Evolutionary conservation across 2,329 filamentous ascomycete genomes (phyloP).

Genomic region (Pseudofabraea citricarpa): DNA sequence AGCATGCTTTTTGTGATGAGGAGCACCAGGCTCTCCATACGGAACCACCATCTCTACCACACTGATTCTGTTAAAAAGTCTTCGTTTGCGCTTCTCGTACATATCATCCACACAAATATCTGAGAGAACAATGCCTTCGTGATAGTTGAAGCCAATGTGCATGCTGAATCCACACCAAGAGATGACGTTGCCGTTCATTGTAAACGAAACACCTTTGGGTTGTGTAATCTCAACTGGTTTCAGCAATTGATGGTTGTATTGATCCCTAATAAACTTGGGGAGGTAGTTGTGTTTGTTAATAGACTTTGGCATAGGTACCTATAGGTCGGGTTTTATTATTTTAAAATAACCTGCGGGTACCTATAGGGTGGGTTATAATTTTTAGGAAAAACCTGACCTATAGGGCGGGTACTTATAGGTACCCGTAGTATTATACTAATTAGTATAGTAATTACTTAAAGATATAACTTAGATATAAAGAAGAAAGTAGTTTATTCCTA

Average conservation of each 20-base stretch:
- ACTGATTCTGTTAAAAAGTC: slow-evolving; percentile 84
- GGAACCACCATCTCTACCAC: slow-evolving; percentile 93
- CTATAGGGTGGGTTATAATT: too few relatives aligned
- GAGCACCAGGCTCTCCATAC: slow-evolving; percentile 76
- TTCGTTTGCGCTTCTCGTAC: slow-evolving; percentile 67
- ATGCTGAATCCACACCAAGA: slow-evolving; percentile 93
- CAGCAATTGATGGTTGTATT: slow-evolving; percentile 69
- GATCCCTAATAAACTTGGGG: slow-evolving; percentile 63
- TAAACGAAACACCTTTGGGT: slow-evolving; percentile 85
- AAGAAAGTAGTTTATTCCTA: too few relatives aligned
- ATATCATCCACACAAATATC: slow-evolving; percentile 76
- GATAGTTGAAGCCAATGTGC: slow-evolving; percentile 92
- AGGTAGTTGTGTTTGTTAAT: slow-evolving; percentile 72
- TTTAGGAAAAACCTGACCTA: too few relatives aligned
- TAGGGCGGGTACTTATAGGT: too few relatives aligned
- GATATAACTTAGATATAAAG: too few relatives aligned
- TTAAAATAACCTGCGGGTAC: too few relatives aligned
- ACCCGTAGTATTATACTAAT: too few relatives aligned
- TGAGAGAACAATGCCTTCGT: slow-evolving; percentile 84
- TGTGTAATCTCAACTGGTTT: slow-evolving; percentile 87
- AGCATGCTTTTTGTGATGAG: slow-evolving; percentile 76
- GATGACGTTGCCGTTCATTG: slow-evolving; percentile 65
- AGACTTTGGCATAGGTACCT: too few relatives aligned
- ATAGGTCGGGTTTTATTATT: too few relatives aligned
- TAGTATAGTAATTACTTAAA: too few relatives aligned